Evolutionary conservation across 73 alveolate species (phyloP), one percentile per base, ranked within the genome.

Genomic region (Durusdinium trenchii): DNA sequence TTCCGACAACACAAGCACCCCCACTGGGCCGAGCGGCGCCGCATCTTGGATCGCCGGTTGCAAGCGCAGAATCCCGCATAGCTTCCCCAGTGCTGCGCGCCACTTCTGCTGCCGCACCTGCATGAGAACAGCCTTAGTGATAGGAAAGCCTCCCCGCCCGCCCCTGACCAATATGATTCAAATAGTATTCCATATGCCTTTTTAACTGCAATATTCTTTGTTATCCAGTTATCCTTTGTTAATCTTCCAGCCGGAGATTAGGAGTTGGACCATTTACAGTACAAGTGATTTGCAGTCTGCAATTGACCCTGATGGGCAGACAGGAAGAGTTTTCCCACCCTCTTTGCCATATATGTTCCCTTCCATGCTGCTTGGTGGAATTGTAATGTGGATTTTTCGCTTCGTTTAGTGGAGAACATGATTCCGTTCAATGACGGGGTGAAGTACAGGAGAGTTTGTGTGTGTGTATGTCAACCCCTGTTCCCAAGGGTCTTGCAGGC

Each of bases 1-100:
- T n/a, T n/a, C 69, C 69, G 69, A 23, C 69, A 60, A 23, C 73
- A 23, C 73, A 23, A 23, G 1, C 30, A 23, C 69, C 69, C 69
- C 69, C 79, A 16, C 60, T 52, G 23, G 20, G 69, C 52, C 86
- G 38, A 67, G 86, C 12, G 30, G 69, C 90, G 98, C 98, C 36
- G 90, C 43, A n/a, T 91, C 98, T 78, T 48, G 73, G 78, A 91
- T 78, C 78, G 89, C 51, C 46, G 57, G 62, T 89, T 91, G 98
- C 76, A 91, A 28, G 54, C 46, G 40, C 78, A 91, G n/a, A 38
- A 54, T 57, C 32, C 46, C 75, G 28, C 98, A 38, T 45, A 91
- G 90, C 45, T 47, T 91, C 35, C 40, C 90, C 89, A 91, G 16
- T 1, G 98, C 98, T 89, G n/a, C 1, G n/a, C 43, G 43, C 83